Percentiles rank a stretch among this genome's conserved stretches.
These are phyloP conservation scores for Eremothecium cymbalariae DNA, from an alignment of 1,139 yeast genomes.

Conservation along the genomic window DNA sequence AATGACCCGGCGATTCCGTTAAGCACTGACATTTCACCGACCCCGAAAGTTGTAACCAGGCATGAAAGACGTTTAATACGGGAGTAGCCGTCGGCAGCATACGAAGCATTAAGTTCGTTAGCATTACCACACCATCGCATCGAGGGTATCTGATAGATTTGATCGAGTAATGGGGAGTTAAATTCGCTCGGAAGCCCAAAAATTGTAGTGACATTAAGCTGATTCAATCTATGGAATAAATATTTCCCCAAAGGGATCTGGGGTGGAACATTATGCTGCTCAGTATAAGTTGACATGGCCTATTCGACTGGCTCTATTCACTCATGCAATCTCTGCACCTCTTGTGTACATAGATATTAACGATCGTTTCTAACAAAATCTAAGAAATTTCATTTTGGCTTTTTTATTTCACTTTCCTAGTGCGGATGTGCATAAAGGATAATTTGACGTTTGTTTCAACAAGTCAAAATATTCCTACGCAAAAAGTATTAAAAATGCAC, in stretches of 20 bases:
- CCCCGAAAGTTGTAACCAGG: conserved; percentile 57
- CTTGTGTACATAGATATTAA: too few relatives aligned
- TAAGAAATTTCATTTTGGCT: too few relatives aligned
- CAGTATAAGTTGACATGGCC: conserved; percentile 8
- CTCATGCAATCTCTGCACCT: too few relatives aligned
- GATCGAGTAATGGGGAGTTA: conserved; percentile 49
- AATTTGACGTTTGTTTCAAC: too few relatives aligned
- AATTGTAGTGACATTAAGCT: conserved; percentile 45
- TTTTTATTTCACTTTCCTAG: too few relatives aligned
- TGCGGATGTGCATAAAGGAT: too few relatives aligned
- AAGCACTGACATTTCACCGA: conserved; percentile 53
- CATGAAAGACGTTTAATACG: conserved; percentile 50
- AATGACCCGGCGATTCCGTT: conserved; percentile 53
- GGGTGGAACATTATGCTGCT: conserved; percentile 10
- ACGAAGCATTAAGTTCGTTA: conserved; percentile 54
- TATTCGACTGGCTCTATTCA: too few relatives aligned
- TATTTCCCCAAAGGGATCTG: conserved; percentile 44
- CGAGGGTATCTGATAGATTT: conserved; percentile 44
- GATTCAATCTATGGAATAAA: conserved; percentile 48
- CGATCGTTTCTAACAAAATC: too few relatives aligned
- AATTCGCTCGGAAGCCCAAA: conserved; percentile 65
- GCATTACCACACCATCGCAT: conserved; percentile 59
- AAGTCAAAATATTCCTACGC: too few relatives aligned
- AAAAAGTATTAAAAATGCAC: too few relatives aligned
- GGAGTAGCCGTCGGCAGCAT: conserved; percentile 50